These are phyloP conservation scores for Leucocoprinus birnbaumii DNA, from an alignment of 768 basidiomycete species.

Conservation along the genomic window DNA sequence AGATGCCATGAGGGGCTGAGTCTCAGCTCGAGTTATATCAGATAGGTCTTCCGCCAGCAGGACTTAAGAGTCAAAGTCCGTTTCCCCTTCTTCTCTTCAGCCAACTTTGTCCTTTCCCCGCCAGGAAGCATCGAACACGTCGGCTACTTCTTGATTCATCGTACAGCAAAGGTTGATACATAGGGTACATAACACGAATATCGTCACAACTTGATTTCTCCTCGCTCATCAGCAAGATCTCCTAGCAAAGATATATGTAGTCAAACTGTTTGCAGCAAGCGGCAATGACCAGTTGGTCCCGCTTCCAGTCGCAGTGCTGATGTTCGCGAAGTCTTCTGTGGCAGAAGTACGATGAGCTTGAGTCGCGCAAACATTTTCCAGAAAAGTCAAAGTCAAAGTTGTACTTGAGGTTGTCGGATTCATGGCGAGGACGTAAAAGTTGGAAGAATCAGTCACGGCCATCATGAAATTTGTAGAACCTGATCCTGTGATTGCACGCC, in stretches of 20 bases:
- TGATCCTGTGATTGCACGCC: conserved; percentile 27
- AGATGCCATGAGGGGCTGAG: too few species aligned
- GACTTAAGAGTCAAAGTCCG: too few species aligned
- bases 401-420: conserved; percentile 28
- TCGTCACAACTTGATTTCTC: too few species aligned
- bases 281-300: conserved; percentile 25
- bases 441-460: conserved; percentile 26
- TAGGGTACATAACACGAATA: too few species aligned
- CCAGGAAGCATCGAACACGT: too few species aligned
- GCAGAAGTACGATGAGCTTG: conserved; percentile 28
- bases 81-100: too few species aligned
- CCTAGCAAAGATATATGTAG: conserved; percentile 30
- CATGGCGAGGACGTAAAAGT: conserved; percentile 30
- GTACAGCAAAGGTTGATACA: too few species aligned
- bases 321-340: conserved; percentile 30
- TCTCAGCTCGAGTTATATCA: too few species aligned
- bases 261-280: conserved; percentile 30
- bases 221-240: conserved; percentile 19
- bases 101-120: too few species aligned
- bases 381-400: conserved; percentile 30
- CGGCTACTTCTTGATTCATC: too few species aligned
- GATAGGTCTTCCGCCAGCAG: too few species aligned
- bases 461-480: conserved; percentile 29
- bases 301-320: conserved; percentile 22
- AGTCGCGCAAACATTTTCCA: conserved; percentile 26